Evolutionary conservation across 352 stramenopile species (phyloP).

Genomic region (Sclerospora graminicola): DNA sequence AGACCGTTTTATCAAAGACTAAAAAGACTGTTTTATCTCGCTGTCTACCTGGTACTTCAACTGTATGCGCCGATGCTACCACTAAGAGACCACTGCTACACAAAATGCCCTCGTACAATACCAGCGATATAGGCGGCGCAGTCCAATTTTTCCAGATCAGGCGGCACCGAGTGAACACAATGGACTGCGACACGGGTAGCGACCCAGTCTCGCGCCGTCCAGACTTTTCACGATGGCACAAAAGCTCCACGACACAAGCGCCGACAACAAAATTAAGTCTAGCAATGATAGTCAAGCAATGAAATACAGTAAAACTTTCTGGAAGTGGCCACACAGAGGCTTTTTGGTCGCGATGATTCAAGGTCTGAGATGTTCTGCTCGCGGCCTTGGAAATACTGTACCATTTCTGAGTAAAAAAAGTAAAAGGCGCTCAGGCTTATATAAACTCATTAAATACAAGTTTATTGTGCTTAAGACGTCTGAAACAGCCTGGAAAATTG

Average conservation of each 20-base stretch:
- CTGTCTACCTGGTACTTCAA: too few relatives aligned
- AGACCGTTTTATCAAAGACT: slow-evolving; percentile 73
- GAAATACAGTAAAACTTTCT: too few relatives aligned
- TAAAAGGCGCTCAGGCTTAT: slow-evolving; percentile 92
- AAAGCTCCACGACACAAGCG: slow-evolving; percentile 90
- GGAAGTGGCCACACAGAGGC: too few relatives aligned
- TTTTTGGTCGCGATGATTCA: slow-evolving; percentile 52
- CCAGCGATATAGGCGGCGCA: slow-evolving; percentile 94
- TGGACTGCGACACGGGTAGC: slow-evolving; percentile 87
- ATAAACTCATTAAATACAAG: slow-evolving; percentile 9
- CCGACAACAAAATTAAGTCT: slow-evolving; percentile 95
- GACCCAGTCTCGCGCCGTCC: too few relatives aligned
- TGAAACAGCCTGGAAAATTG: neutral
- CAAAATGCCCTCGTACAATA: slow-evolving; percentile 86
- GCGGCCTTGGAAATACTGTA: slow-evolving; percentile 95
- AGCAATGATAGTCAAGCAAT: too few relatives aligned
- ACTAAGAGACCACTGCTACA: slow-evolving; percentile 76
- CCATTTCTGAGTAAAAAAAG: slow-evolving; percentile 96
- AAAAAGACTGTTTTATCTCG: slow-evolving; percentile 46
- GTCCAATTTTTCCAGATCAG: slow-evolving; percentile 92
- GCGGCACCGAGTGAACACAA: slow-evolving; percentile 91
- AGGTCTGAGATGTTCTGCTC: slow-evolving; percentile 94
- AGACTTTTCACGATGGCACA: too few relatives aligned
- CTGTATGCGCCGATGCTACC: too few relatives aligned
- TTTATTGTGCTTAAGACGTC: neutral